Evolutionary conservation across 2,329 filamentous ascomycete species (phyloP), one percentile per base, ranked within the genome.

Genomic region (Emmonsiellopsis sp.): DNA sequence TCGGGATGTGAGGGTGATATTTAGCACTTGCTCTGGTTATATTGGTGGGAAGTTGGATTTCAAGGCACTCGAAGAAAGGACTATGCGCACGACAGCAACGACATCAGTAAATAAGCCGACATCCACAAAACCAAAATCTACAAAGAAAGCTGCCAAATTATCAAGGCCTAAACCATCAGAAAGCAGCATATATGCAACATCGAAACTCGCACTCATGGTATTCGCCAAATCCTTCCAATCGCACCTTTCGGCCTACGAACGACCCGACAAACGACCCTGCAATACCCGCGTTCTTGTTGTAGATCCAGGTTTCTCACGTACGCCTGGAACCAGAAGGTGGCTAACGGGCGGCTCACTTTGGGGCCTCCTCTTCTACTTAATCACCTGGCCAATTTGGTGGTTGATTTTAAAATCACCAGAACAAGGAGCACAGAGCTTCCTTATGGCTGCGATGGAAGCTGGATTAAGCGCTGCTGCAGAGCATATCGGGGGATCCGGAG

Each of bases 221-320:
- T 97, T 98, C 66, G 91, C 88, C 0, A 81, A 86, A 48, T 87
- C 92, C 7, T 95, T 92, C 68, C 92, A 97, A 72, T 93, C 95
- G 67, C 92, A 96, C 67, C 77, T 98, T 46, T 84, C 90, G 60
- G 75, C 85, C 2, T 95, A 94, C 70, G 81, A 87, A 63, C 80
- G 93, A 26, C 89, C 91, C 0, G 93, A 98, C 67, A 81, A 85
- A 57, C 76, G 87, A 47, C 89, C 89, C 1, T 86, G 85, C 75
- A 95, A 89, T 61, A 80, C 90, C 3, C 82, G 88, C 35, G 89
- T 96, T 45, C 76, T 95, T 49, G 80, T 95, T 55, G 88, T 91
- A 2, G 92, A 98, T 63, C 93, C 93, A 0, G 92, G 93, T 16
- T 82, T 85, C 59, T 81, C 84, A 26, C 83, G 93, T 51, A 97